Evolutionary conservation across 1,284 basidiomycete genomes (phyloP).

Genomic region (Cutaneotrichosporon sp.): DNA sequence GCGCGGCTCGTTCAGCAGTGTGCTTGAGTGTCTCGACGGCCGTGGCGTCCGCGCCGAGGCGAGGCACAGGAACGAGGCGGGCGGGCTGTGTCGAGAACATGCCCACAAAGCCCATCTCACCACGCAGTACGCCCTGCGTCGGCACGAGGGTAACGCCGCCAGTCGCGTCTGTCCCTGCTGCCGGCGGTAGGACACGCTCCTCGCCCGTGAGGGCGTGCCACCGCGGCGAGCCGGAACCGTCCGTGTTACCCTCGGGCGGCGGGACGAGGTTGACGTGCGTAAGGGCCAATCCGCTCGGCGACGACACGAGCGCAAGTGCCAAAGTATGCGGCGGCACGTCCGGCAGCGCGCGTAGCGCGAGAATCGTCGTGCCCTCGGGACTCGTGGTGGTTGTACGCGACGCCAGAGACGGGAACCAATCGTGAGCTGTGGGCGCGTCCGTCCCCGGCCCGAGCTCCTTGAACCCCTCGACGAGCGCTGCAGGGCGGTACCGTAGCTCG

Average conservation of each 20-base stretch:
- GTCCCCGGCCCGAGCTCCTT: constrained; percentile 11
- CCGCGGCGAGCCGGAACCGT: constrained; percentile 4
- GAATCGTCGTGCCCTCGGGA: constrained; percentile 19
- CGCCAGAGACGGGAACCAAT: constrained; percentile 14
- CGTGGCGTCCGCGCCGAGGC: constrained; percentile 10
- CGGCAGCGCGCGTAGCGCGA: constrained; percentile 24
- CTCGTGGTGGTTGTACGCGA: constrained; percentile 13
- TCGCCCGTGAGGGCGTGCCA: constrained; percentile 15
- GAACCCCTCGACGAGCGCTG: constrained; percentile 17
- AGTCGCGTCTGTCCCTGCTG: not conserved
- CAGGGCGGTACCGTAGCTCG: constrained; percentile 11
- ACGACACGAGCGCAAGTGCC: constrained; percentile 24
- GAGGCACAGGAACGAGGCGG: constrained; percentile 10
- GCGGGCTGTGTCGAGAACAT: constrained; percentile 4
- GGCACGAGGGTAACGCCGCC: constrained; percentile 9
- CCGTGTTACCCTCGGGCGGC: constrained; percentile 1
- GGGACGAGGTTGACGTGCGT: constrained; percentile 24
- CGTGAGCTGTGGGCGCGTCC: constrained; percentile 5
- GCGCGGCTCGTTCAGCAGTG: constrained; percentile 22
- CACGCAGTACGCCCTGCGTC: constrained; percentile 27
- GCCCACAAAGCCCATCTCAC: constrained; percentile 29
- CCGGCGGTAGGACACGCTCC: constrained; percentile 5
- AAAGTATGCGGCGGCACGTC: constrained; percentile 24
- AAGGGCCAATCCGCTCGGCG: constrained; percentile 14
- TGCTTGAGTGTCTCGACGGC: constrained; percentile 12